A percentile compares a stretch with the other conserved stretches of the same genome.
Evolutionary conservation across 2,329 filamentous ascomycete species (phyloP).

Genomic region (Trichophaea hybrida): DNA sequence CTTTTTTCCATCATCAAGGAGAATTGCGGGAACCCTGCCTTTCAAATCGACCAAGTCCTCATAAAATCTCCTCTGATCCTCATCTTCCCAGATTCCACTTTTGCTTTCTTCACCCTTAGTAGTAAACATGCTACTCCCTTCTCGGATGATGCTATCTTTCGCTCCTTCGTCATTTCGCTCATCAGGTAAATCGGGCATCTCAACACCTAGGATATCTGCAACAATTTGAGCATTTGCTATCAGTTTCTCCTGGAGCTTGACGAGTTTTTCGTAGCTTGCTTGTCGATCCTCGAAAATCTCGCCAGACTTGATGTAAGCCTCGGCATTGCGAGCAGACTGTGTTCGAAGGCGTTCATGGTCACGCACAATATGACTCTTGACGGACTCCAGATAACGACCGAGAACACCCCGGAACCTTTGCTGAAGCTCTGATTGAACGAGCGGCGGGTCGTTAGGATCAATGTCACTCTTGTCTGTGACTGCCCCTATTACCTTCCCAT

Average conservation of each 20-base stretch:
- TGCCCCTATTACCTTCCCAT: slow-evolving; percentile 36
- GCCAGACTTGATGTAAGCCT: slow-evolving; percentile 95
- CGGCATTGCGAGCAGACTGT: slow-evolving; percentile 87
- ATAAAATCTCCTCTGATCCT: slow-evolving; percentile 94
- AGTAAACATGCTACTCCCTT: slow-evolving; percentile 27
- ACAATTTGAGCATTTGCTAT: slow-evolving; percentile 80
- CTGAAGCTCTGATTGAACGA: slow-evolving; percentile 62
- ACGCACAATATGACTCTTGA: slow-evolving; percentile 74
- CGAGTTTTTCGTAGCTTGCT: slow-evolving; percentile 83
- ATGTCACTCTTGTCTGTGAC: slow-evolving; percentile 34
- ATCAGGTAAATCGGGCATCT: slow-evolving; percentile 88
- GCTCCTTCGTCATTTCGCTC: slow-evolving; percentile 54
- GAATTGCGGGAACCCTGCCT: slow-evolving; percentile 83
- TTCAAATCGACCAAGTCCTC: slow-evolving; percentile 92
- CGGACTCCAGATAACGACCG: slow-evolving; percentile 78
- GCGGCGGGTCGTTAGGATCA: slow-evolving; percentile 51
- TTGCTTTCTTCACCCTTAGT: slow-evolving; percentile 66
- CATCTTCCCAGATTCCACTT: slow-evolving; percentile 94
- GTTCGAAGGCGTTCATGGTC: slow-evolving; percentile 78
- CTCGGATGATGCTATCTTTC: slow-evolving; percentile 55
- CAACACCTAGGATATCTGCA: slow-evolving; percentile 70
- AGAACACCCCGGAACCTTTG: slow-evolving; percentile 77
- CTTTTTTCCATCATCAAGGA: slow-evolving; percentile 89
- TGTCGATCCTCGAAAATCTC: slow-evolving; percentile 97
- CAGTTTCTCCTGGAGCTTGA: slow-evolving; percentile 83